These are phyloP conservation scores for Sungouiozyma intestinalis DNA, from an alignment of 805 yeast species.

Conservation along the genomic window DNA sequence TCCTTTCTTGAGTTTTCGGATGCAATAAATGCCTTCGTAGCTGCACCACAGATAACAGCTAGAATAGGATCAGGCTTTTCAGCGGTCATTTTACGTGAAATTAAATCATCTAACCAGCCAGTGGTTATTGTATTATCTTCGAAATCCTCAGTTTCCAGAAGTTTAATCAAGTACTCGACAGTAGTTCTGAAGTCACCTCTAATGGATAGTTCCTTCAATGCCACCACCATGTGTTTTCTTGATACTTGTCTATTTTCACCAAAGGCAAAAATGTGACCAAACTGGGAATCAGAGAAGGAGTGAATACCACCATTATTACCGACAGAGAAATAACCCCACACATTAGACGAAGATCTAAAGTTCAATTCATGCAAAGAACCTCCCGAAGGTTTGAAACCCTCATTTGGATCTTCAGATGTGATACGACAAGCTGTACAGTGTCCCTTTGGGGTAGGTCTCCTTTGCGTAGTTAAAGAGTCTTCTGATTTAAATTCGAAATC, in stretches of 20 bases:
- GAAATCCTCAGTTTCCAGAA: conserved; percentile 92
- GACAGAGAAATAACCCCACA: conserved; percentile 99
- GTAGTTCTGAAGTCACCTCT: conserved; percentile 99
- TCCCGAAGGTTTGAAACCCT: conserved; percentile 97
- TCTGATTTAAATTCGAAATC: conserved; percentile 81
- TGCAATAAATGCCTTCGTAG: conserved; percentile 82
- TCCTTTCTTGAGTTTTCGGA: conserved; percentile 60
- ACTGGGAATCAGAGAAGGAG: conserved; percentile 96
- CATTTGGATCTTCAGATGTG: conserved; percentile 98
- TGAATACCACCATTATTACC: conserved; percentile 95
- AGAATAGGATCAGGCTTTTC: conserved; percentile 89
- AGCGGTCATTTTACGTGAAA: conserved; percentile 85
- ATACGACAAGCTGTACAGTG: conserved; percentile 99
- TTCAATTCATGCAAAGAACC: conserved; percentile 94
- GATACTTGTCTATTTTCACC: conserved; percentile 98
- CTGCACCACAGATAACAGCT: conserved; percentile 96
- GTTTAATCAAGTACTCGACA: conserved; percentile 89
- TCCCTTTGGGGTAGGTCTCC: conserved; percentile 93
- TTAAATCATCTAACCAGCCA: conserved; percentile 97
- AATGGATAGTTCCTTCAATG: conserved; percentile 88
- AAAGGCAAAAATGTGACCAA: conserved; percentile 97
- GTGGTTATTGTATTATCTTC: conserved; percentile 95
- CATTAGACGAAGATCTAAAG: conserved; percentile 93
- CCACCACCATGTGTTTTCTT: conserved; percentile 98
- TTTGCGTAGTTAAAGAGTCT: conserved; percentile 64